Evolutionary conservation across 768 basidiomycete genomes (phyloP).

Genomic region (Boletellus sp.): DNA sequence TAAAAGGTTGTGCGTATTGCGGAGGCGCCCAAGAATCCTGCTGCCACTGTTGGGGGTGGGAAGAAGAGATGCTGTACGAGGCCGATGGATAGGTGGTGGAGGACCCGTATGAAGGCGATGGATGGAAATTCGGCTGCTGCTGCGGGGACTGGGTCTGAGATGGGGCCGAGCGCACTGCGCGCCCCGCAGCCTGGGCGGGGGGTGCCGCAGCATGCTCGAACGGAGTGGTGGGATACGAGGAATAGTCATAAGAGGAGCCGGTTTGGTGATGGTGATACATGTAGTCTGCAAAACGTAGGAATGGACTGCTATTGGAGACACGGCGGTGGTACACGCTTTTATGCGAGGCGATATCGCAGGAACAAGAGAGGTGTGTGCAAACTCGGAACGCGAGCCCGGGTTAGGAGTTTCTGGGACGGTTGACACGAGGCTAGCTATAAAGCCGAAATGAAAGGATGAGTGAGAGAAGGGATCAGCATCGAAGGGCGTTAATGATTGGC

Average conservation of each 20-base stretch:
- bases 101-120: conserved; percentile 28
- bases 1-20: conserved; percentile 30
- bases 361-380: conserved; percentile 23
- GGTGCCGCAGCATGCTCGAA: conserved; percentile 23
- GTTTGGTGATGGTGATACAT: conserved; percentile 50
- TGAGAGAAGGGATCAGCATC: conserved; percentile 35
- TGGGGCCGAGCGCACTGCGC: conserved; percentile 26
- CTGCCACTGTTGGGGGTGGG: conserved; percentile 39
- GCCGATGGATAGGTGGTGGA: conserved; percentile 29
- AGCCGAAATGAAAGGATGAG: conserved; percentile 33
- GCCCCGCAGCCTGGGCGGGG: conserved; percentile 30
- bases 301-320: conserved; percentile 27
- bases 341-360: conserved; percentile 29
- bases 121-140: conserved; percentile 24
- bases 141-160: conserved; percentile 33
- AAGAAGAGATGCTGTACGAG: conserved; percentile 26
- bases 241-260: conserved; percentile 49
- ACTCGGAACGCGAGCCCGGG: conserved; percentile 27
- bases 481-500: conserved; percentile 33
- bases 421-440: conserved; percentile 36
- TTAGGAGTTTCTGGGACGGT: conserved; percentile 27
- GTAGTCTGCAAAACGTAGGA: conserved; percentile 51
- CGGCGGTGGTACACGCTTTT: conserved; percentile 27
- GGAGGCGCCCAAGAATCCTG: conserved; percentile 39
- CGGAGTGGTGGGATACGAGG: conserved; percentile 36